These are phyloP conservation scores for Leucaena leucocephala DNA, from an alignment of 306 rosid genomes.

Conservation along the genomic window DNA sequence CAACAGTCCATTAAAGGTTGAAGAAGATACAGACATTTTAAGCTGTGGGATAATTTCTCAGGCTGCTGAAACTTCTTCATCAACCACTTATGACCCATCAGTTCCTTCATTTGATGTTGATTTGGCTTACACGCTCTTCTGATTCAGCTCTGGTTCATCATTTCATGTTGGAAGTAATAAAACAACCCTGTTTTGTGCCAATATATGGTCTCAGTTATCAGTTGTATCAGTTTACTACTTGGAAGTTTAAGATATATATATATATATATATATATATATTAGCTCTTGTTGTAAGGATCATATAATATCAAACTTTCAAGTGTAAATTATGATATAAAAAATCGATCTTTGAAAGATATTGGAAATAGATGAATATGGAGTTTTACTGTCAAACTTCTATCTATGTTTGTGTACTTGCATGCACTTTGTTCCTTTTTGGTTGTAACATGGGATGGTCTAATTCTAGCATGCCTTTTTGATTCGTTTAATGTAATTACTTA, in stretches of 20 bases:
- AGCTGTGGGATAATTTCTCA: slow-evolving; percentile 46
- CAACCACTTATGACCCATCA: slow-evolving; percentile 55
- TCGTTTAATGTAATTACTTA: slow-evolving; percentile 36
- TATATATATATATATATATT: not conserved
- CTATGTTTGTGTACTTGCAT: slow-evolving; percentile 35
- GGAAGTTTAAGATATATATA: not conserved
- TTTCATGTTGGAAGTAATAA: not conserved
- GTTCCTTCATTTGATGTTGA: slow-evolving; percentile 66
- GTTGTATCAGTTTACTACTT: not conserved
- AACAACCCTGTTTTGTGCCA: not conserved
- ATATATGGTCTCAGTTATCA: not conserved
- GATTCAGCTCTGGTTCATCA: slow-evolving; percentile 20
- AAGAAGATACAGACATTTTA: slow-evolving; percentile 57
- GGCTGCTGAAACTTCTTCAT: slow-evolving; percentile 41
- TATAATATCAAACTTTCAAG: not conserved
- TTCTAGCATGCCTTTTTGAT: slow-evolving; percentile 34
- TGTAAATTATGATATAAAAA: not conserved
- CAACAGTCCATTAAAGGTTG: slow-evolving; percentile 45
- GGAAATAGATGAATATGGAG: not conserved
- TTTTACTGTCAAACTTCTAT: not conserved
- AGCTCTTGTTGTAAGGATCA: not conserved
- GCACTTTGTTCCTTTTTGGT: slow-evolving; percentile 31
- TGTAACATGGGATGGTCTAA: slow-evolving; percentile 40
- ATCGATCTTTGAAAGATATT: not conserved
- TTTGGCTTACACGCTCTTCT: slow-evolving; percentile 62